Evolutionary conservation across 1,139 yeast species (phyloP).

Genomic region (Blastobotrys buckinghamii): DNA sequence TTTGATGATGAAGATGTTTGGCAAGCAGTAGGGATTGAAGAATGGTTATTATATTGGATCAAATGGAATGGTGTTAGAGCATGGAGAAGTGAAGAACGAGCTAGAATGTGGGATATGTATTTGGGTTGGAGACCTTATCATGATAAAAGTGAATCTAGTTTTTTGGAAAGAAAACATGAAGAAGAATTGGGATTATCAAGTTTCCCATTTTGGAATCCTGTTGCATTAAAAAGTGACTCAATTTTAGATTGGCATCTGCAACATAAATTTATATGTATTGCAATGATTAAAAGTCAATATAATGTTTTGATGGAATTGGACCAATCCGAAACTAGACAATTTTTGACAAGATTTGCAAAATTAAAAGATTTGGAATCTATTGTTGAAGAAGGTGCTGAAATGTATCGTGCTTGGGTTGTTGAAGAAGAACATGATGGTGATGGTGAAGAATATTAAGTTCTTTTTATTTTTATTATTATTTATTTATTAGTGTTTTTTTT

Average conservation of each 20-base stretch:
- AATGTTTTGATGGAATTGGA: conserved; percentile 77
- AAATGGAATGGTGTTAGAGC: conserved; percentile 89
- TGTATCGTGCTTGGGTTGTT: conserved; percentile 87
- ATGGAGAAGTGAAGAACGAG: conserved; percentile 76
- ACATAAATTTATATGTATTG: conserved; percentile 67
- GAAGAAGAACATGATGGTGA: conserved; percentile 22
- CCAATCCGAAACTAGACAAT: conserved; percentile 82
- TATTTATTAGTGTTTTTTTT: background rate
- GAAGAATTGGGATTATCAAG: conserved; percentile 22
- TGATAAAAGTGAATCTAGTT: background rate
- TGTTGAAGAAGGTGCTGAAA: conserved; percentile 73
- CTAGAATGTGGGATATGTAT: conserved; percentile 82
- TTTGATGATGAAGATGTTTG: conserved; percentile 78
- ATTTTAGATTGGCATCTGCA: conserved; percentile 76
- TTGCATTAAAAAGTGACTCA: conserved; percentile 22
- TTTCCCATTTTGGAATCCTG: conserved; percentile 33
- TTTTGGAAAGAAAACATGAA: conserved; percentile 29
- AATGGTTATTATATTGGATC: conserved; percentile 94
- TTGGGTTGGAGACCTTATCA: conserved; percentile 60
- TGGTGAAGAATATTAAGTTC: conserved; percentile 2
- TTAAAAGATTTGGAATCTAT: conserved; percentile 59
- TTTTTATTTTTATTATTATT: conserved; percentile 1
- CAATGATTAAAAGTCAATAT: conserved; percentile 75
- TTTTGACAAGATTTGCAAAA: conserved; percentile 50
- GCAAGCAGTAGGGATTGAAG: conserved; percentile 59